Evolutionary conservation across 2,329 filamentous ascomycete species (phyloP).

Genomic region (Pseudonectria buxi): DNA sequence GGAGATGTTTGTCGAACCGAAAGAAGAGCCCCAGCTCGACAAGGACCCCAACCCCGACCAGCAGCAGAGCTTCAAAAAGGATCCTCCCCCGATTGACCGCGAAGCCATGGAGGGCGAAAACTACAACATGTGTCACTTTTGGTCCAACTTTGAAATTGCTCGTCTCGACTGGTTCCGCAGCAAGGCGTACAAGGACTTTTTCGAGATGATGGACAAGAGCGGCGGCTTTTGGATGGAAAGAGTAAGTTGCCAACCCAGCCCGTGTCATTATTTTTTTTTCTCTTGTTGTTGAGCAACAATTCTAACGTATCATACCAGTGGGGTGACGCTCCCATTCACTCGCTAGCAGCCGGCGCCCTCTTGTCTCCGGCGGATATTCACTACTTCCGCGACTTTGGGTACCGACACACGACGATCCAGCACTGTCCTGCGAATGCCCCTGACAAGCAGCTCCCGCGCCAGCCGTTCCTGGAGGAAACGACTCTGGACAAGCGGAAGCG

Average conservation of each 20-base stretch:
- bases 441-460: slow-evolving; percentile 71
- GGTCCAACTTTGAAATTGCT: slow-evolving; percentile 99
- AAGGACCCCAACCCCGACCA: slow-evolving; percentile 64
- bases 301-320: slow-evolving; percentile 53
- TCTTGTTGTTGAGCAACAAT: no score
- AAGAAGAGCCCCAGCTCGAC: slow-evolving; percentile 52
- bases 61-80: slow-evolving; percentile 64
- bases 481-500: slow-evolving; percentile 77
- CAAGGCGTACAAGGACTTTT: slow-evolving; percentile 96
- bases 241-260: slow-evolving; percentile 42
- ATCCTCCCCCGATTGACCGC: slow-evolving; percentile 74
- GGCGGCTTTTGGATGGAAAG: slow-evolving; percentile 99
- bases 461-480: slow-evolving; percentile 75
- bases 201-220: slow-evolving; percentile 96
- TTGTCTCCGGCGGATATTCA: slow-evolving; percentile 79
- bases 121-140: slow-evolving; percentile 99
- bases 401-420: slow-evolving; percentile 97
- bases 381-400: slow-evolving; percentile 98
- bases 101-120: slow-evolving; percentile 95
- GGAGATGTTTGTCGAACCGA: slow-evolving; percentile 94
- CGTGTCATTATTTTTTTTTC: no score
- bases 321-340: slow-evolving; percentile 98
- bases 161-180: slow-evolving; percentile 92
- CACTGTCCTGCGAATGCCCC: slow-evolving; percentile 97
- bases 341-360: slow-evolving; percentile 84